Base-by-base conservation (phyloP, 163 green algal genomes). In the Prototheca cutis region DNA sequence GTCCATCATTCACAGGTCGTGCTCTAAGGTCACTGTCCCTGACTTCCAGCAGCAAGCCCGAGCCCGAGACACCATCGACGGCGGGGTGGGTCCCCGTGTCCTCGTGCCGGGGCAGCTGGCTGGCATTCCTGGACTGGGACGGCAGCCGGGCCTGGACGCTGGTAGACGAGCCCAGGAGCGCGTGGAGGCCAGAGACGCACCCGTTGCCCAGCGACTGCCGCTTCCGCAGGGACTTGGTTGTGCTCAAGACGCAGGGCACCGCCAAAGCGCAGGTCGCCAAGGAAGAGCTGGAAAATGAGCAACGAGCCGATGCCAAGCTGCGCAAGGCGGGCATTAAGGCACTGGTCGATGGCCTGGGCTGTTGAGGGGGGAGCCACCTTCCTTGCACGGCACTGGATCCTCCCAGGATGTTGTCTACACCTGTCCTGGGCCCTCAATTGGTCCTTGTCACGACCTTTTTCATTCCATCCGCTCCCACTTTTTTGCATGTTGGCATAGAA, bases 281-380 rank as follows among this genome's bases (percentile, higher is more conserved):
- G 63, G 85, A 90, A 55, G 31, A 63, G 47, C 61, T 91, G 42
- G 85, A 94, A 62, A 71, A 80, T 19, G 32, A 59, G 71, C 85
- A 94, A 68, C 74, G 85, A 1, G 29, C 51, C 2, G 85, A 93
- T 48, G 80, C 80, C 48, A 90, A 90, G 75, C 62, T 85, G 28
- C 69, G 84, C 0, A 82, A 87, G 33, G 67, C 42, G 42, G 42
- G n/a, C n/a, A n/a, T n/a, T n/a, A n/a, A n/a, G n/a, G n/a, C n/a
- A n/a, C n/a, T n/a, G n/a, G n/a, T n/a, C n/a, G n/a, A n/a, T n/a
- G n/a, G n/a, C n/a, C n/a, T n/a, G n/a, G n/a, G n/a, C n/a, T n/a
- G n/a, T n/a, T n/a, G n/a, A n/a, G n/a, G n/a, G n/a, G n/a, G n/a
- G n/a, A n/a, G n/a, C n/a, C n/a, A n/a, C n/a, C n/a, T n/a, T n/a